A percentile compares a stretch with the other conserved stretches of the same genome.
Evolutionary conservation across 2,329 filamentous ascomycete species (phyloP).

Genomic region (Escovopsis sp.): DNA sequence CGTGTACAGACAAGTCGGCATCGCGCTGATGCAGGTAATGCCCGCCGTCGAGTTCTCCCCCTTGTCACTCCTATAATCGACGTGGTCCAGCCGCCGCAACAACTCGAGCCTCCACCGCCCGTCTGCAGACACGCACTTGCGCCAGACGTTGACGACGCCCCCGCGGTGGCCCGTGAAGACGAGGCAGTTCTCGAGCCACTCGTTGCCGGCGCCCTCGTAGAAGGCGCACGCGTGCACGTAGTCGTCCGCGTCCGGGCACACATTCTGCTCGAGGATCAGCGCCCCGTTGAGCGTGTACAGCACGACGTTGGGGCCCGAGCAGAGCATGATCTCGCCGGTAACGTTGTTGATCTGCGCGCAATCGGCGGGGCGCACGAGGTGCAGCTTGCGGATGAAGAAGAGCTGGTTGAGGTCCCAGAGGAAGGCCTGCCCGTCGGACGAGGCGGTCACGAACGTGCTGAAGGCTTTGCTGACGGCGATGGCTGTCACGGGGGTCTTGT

Average conservation of each 20-base stretch:
- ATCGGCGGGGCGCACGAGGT: slow-evolving; percentile 42
- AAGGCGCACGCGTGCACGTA: slow-evolving; percentile 71
- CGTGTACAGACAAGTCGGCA: slow-evolving; percentile 74
- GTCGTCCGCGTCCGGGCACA: slow-evolving; percentile 58
- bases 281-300: slow-evolving; percentile 83
- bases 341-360: slow-evolving; percentile 81
- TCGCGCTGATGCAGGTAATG: slow-evolving; percentile 75
- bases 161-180: slow-evolving; percentile 78
- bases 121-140: slow-evolving; percentile 32
- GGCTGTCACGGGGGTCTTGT: slow-evolving; percentile 66
- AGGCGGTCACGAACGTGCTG: slow-evolving; percentile 73
- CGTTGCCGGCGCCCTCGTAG: slow-evolving; percentile 79
- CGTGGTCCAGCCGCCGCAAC: slow-evolving; percentile 68
- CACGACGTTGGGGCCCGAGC: slow-evolving; percentile 56
- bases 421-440: slow-evolving; percentile 65
- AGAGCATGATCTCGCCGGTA: slow-evolving; percentile 77
- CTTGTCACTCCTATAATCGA: slow-evolving; percentile 48
- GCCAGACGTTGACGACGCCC: slow-evolving; percentile 71
- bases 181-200: slow-evolving; percentile 78
- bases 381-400: slow-evolving; percentile 67
- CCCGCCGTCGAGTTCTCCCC: slow-evolving; percentile 45
- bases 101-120: slow-evolving; percentile 64
- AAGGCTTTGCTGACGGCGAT: slow-evolving; percentile 80
- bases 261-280: slow-evolving; percentile 63
- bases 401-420: slow-evolving; percentile 90